Evolutionary conservation across 305 asterid species (phyloP).

Genomic region (Fraxinus xanthoxyloides): DNA sequence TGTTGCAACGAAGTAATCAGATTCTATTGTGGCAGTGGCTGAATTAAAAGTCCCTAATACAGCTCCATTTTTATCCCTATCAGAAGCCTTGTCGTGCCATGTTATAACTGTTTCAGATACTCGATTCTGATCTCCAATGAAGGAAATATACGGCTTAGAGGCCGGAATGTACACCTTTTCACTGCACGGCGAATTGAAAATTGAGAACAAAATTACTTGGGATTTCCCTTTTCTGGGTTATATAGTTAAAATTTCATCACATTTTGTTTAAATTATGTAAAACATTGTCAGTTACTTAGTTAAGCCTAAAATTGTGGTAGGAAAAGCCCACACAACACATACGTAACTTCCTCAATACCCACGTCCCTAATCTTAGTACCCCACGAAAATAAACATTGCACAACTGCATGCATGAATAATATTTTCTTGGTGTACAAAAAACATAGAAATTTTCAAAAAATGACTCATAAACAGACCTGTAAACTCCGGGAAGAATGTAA

Average conservation of each 20-base stretch:
- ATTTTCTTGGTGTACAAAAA: background rate
- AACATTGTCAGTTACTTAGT: background rate
- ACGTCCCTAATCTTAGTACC: slow-evolving; percentile 9
- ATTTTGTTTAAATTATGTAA: background rate
- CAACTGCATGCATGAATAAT: background rate
- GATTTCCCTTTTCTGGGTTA: background rate
- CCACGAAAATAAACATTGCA: background rate
- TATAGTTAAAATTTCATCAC: background rate
- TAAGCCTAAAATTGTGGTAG: background rate
- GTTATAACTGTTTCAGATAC: slow-evolving; percentile 43
- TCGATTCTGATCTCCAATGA: slow-evolving; percentile 42
- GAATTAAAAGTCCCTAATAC: slow-evolving; percentile 46
- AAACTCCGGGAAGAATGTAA: slow-evolving; percentile 68
- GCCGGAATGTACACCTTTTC: slow-evolving; percentile 62
- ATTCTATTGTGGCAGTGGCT: slow-evolving; percentile 47
- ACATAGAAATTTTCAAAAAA: background rate
- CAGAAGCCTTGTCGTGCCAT: slow-evolving; percentile 64
- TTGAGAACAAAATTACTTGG: background rate
- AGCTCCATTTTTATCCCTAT: slow-evolving; percentile 24
- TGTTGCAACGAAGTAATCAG: slow-evolving; percentile 63
- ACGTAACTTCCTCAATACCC: slow-evolving; percentile 12
- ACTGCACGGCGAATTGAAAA: slow-evolving; percentile 28
- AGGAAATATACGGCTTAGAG: slow-evolving; percentile 53
- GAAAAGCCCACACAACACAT: background rate
- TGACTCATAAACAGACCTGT: slow-evolving; percentile 39